Evolutionary conservation across 108 stramenopile genomes (phyloP).

Genomic region (Pseudonitzschia multiseries): DNA sequence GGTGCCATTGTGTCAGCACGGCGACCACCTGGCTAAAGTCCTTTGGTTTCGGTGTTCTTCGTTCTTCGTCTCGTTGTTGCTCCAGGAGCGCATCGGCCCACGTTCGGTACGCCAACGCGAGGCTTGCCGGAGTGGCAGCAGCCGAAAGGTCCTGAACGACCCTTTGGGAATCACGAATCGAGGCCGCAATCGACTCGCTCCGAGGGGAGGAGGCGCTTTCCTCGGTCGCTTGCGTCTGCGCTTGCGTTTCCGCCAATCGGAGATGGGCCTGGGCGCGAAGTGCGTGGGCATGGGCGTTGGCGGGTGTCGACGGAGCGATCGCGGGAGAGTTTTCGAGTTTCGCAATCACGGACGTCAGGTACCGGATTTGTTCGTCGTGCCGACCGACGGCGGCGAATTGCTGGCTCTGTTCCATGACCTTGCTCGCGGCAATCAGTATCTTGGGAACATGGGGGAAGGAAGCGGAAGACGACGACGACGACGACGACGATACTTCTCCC

Average conservation of each 20-base stretch:
- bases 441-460: slow-evolving; percentile 14
- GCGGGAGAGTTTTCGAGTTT: slow-evolving; percentile 8
- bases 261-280: slow-evolving; percentile 20
- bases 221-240: not conserved
- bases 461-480: not conserved
- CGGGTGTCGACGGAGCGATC: slow-evolving; percentile 1
- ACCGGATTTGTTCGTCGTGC: slow-evolving; percentile 25
- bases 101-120: slow-evolving; percentile 23
- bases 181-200: not conserved
- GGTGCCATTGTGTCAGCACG: slow-evolving; percentile 26
- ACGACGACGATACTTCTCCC: slow-evolving; percentile 15
- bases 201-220: not conserved
- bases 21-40: slow-evolving; percentile 2
- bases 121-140: slow-evolving; percentile 10
- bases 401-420: slow-evolving; percentile 30
- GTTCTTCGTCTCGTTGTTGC: not conserved
- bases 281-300: slow-evolving; percentile 36
- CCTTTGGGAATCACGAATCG: slow-evolving; percentile 15
- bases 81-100: slow-evolving; percentile 29
- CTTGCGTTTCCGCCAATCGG: not conserved
- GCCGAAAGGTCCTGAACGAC: slow-evolving; percentile 18
- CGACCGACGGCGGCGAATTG: slow-evolving; percentile 30
- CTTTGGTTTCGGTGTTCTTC: not conserved
- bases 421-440: slow-evolving; percentile 32
- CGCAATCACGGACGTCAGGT: slow-evolving; percentile 30